Conservation (phyloP, 768 basidiomycete species). For the Hirschioporus abietinus region DNA sequence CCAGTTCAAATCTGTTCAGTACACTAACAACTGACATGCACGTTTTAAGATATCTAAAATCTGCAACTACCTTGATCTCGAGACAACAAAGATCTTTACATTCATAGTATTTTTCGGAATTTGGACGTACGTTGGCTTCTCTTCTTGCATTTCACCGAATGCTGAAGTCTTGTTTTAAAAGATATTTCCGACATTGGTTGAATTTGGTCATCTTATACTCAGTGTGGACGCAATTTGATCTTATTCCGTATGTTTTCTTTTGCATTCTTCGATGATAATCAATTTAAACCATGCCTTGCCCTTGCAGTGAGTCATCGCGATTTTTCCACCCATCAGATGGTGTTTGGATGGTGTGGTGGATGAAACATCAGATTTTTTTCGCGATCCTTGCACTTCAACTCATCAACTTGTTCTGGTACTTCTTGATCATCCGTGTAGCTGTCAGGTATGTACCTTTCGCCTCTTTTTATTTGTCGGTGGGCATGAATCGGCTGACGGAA, state of each 20-base stretch:
- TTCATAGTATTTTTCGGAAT: conserved; percentile 63
- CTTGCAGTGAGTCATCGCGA: conserved; percentile 47
- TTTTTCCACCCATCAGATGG: conserved; percentile 59
- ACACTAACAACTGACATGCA: neutral
- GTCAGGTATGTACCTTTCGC: conserved; percentile 45
- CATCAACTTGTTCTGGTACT: conserved; percentile 94
- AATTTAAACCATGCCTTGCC: neutral
- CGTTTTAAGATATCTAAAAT: conserved; percentile 76
- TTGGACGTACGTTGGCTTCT: conserved; percentile 66
- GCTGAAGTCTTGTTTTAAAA: conserved; percentile 24
- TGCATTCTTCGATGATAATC: neutral
- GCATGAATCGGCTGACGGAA: conserved; percentile 8
- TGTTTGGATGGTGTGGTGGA: conserved; percentile 69
- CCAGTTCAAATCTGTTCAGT: neutral
- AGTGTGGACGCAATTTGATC: conserved; percentile 72
- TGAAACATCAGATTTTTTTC: conserved; percentile 74
- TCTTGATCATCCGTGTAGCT: conserved; percentile 73
- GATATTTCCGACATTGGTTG: conserved; percentile 91
- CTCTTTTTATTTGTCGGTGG: conserved; percentile 8
- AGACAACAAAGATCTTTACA: conserved; percentile 52
- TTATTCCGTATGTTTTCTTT: conserved; percentile 60
- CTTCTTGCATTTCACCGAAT: neutral
- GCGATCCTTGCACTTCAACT: conserved; percentile 72
- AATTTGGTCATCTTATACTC: conserved; percentile 86
- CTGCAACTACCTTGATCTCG: conserved; percentile 77